Conservation (phyloP, 106 monocot genomes). For the Dendrobium officinale region DNA sequence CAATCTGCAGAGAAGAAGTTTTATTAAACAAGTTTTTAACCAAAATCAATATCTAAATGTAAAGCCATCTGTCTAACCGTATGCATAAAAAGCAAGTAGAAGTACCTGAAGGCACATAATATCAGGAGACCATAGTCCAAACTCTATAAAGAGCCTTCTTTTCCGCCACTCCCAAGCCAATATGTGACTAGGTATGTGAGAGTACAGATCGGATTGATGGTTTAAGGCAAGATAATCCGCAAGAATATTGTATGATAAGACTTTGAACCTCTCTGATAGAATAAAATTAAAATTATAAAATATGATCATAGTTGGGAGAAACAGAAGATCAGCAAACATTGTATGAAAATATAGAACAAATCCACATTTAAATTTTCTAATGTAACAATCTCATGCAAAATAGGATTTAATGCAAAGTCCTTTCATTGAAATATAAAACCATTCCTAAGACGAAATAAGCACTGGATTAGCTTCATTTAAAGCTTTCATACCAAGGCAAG, state of each 20-base stretch:
- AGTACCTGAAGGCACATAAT: slow-evolving; percentile 94
- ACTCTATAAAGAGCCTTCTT: slow-evolving; percentile 63
- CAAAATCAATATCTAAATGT: not conserved
- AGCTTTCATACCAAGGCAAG: not conserved
- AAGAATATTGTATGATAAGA: slow-evolving; percentile 93
- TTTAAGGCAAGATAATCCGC: slow-evolving; percentile 89
- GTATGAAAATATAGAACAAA: not conserved
- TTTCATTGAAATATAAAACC: not conserved
- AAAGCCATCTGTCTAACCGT: not conserved
- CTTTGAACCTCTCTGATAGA: slow-evolving; percentile 60
- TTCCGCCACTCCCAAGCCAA: slow-evolving; percentile 94
- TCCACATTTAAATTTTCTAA: not conserved
- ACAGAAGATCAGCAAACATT: not conserved
- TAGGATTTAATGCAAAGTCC: not conserved
- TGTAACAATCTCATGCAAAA: not conserved
- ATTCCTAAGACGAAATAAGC: not conserved
- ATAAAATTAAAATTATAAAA: slow-evolving; percentile 10
- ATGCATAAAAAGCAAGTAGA: slow-evolving; percentile 3
- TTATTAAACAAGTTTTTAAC: not conserved
- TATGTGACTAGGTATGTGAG: slow-evolving; percentile 58
- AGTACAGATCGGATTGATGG: slow-evolving; percentile 66
- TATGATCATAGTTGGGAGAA: not conserved
- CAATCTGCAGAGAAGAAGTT: not conserved
- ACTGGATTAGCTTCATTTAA: not conserved
- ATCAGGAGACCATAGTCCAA: slow-evolving; percentile 87